phyloP scores from a whole-genome alignment of 1,139 yeast species.

The Pichia sp. region DNA sequence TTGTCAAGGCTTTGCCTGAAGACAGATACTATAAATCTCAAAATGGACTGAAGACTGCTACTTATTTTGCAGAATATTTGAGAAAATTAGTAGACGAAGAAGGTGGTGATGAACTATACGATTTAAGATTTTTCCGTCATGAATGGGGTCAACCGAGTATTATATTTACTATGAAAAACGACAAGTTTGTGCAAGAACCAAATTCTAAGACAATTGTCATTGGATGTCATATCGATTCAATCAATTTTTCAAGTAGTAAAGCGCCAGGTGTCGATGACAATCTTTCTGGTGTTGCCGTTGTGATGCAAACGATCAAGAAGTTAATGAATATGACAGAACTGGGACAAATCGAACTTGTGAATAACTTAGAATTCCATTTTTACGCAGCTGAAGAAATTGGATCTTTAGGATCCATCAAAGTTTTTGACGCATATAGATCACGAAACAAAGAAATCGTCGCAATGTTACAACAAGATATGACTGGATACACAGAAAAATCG shows the following conservation, averaged over 20 bases:
- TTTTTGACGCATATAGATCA: conserved; percentile 56
- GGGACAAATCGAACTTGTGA: conserved; percentile 33
- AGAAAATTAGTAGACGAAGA: conserved; percentile 1
- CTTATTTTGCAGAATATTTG: conserved; percentile 63
- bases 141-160: conserved; percentile 60
- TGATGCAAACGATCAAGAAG: conserved; percentile 12
- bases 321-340: conserved; percentile 1
- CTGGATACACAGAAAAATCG: conserved; percentile 70
- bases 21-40: conserved; percentile 78
- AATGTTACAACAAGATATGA: conserved; percentile 95
- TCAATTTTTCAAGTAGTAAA: conserved; percentile 61
- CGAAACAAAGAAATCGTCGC: conserved; percentile 56
- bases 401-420: conserved; percentile 78
- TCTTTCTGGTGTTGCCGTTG: conserved; percentile 78
- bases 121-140: conserved; percentile 40
- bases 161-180: conserved; percentile 40
- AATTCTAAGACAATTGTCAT: conserved; percentile 50
- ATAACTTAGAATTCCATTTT: conserved; percentile 89
- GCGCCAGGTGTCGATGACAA: conserved; percentile 99
- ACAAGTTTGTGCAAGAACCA: too few relatives aligned
- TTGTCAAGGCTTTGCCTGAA: conserved; percentile 40
- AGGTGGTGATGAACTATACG: too few relatives aligned
- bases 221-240: conserved; percentile 91
- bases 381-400: conserved; percentile 97
- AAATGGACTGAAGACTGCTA: conserved; percentile 68